phyloP scores from a whole-genome alignment of 2,329 filamentous ascomycete genomes.

The Stagonosporopsis tanaceti region DNA sequence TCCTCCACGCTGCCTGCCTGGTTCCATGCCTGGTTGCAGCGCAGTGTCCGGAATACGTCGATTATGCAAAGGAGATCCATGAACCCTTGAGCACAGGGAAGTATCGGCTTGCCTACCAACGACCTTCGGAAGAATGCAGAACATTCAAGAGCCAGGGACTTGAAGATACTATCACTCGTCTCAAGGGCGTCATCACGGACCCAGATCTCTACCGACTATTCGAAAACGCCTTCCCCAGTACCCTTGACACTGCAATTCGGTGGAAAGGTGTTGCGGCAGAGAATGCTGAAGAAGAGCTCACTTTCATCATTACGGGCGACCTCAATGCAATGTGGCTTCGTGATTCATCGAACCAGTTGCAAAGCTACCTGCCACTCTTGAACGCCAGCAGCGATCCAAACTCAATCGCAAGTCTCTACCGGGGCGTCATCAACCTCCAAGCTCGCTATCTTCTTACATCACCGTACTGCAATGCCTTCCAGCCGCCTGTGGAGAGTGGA shows the following conservation, averaged over 20 bases:
- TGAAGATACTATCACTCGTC: constrained; percentile 49
- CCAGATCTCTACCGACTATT: constrained; percentile 75
- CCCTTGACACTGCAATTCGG: constrained; percentile 74
- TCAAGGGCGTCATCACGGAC: constrained; percentile 53
- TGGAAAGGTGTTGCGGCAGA: constrained; percentile 70
- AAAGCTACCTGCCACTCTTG: constrained; percentile 71
- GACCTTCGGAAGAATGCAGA: constrained; percentile 54
- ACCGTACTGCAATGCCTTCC: constrained; percentile 63
- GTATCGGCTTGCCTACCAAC: constrained; percentile 56
- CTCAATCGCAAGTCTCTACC: constrained; percentile 72
- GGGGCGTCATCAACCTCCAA: constrained; percentile 76
- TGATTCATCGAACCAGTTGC: constrained; percentile 72
- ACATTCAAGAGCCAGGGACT: constrained; percentile 57
- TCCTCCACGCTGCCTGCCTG: constrained; percentile 24
- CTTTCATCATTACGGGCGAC: constrained; percentile 66
- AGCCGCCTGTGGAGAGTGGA: constrained; percentile 59
- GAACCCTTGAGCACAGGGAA: constrained; percentile 54
- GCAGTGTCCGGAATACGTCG: constrained; percentile 55
- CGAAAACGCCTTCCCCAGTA: constrained; percentile 77
- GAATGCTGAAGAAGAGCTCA: constrained; percentile 68
- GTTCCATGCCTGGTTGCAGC: constrained; percentile 38
- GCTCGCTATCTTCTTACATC: constrained; percentile 71
- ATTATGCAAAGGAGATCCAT: constrained; percentile 53
- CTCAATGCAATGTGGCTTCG: constrained; percentile 66
- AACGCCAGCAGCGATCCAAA: constrained; percentile 61